Evolutionary conservation across 2,329 filamentous ascomycete genomes (phyloP), one percentile per base, ranked within the genome.

Genomic region (Helminthosporium solani): DNA sequence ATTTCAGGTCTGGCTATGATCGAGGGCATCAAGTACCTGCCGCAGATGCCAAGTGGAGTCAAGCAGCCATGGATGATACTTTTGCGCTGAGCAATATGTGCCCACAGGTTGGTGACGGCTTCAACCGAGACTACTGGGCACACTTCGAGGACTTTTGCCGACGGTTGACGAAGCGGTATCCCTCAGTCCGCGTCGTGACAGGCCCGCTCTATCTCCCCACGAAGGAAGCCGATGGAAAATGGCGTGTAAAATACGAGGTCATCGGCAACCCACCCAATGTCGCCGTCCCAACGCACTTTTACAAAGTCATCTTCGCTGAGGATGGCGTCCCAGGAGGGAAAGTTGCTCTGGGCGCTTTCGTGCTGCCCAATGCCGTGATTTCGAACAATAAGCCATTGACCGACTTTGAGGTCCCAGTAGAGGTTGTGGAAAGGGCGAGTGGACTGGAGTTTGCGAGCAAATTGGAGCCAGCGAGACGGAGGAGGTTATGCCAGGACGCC

Each of bases 91-190:
- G 81, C 67, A 99, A 99, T 75, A 99, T 99, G 91, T 96, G 91
- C 67, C 94, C 94, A 25, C 94, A 99, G 75, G 94, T 99, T 23
- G 94, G 94, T 57, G 90, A 96, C 67, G 94, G 94, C 48, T 99
- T 99, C 79, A 99, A 99, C 75, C 82, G 94, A 41, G 94, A 99
- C 75, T 99, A 99, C 81, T 99, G 94, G 94, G 88, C 94, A 30
- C 94, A 99, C 71, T 91, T 99, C 57, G 94, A 99, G 75, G 92
- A 96, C 66, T 99, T 97, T 66, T 96, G 92, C 74, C 83, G 94
- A 8, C 78, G 90, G 15, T 77, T 99, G 55, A 92, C 91, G 1
- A 74, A 77, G 37, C 80, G 77, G 43, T 99, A 96, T 67, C 91
- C 92, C 1, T 87, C 82, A 33, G 92, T 99, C 20, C 81, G 94